Base-by-base conservation (phyloP, 257 asterid species). In the Nicotiana noctiflora region DNA sequence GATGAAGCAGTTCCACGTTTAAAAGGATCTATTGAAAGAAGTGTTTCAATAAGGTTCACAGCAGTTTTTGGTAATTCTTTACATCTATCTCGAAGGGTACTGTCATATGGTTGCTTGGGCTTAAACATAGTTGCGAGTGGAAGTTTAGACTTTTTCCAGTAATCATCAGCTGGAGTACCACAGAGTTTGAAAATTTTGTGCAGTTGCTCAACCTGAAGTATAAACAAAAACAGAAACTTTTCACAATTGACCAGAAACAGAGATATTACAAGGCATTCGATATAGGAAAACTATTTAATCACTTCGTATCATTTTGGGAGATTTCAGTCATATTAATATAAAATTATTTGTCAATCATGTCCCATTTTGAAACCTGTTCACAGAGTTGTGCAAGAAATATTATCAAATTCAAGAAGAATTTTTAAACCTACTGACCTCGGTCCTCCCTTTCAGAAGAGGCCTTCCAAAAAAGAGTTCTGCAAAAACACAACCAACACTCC, bases 401-500 rank as follows among this genome's bases (percentile, higher is more conserved):
- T 6, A 68, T 72, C 34, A 46, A 72, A 46, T 46, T 72, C 5
- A 3, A 19, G 55, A 68, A 37, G 34, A 40, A 11, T 1, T 68
- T 19, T 12, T 19, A 3, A 18, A 72, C 23, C 15, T 72, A 72
- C 78, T 72, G 68, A 93, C 99, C 98, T 96, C 98, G 0, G 98
- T 96, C 88, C 98, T 88, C 34, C 98, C 98, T 86, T 96, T 96
- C 34, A 94, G 94, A 77, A 96, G 85, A 75, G 98, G 97, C 81
- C 97, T 89, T 32, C 99, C 98, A 13, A 91, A 65, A 60, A 94
- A 94, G 49, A 96, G 91, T 72, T 96, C 99, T 5, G 98, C 98
- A 77, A 96, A 94, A 51, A 96, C 97, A 75, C 99, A 96, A 25
- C 99, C 99, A 2, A 87, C 91, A 76, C 99, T 96, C 99, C 99